Percentiles rank a stretch among this genome's conserved stretches.
Evolutionary conservation across 371 early-diverging fungal species (phyloP).

Genomic region (Synchytrium microbalum): DNA sequence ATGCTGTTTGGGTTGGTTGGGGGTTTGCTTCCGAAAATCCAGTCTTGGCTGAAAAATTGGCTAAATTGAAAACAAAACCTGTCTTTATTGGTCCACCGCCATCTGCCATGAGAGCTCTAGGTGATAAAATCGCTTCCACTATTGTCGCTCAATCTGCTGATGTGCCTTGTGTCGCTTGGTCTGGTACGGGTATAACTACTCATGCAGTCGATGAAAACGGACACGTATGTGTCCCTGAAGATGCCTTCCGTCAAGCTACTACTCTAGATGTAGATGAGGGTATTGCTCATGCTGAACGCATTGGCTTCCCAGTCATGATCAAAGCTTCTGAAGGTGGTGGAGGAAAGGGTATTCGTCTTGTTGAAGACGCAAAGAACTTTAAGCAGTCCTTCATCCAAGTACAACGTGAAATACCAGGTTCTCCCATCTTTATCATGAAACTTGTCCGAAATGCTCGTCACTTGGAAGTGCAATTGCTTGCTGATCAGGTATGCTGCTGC

Average conservation of each 20-base stretch:
- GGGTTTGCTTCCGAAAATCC: slow-evolving; percentile 99
- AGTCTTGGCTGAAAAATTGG: slow-evolving; percentile 82
- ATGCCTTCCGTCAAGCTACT: slow-evolving; percentile 65
- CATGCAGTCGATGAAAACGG: slow-evolving; percentile 48
- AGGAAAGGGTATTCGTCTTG: slow-evolving; percentile 97
- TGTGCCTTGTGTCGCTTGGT: slow-evolving; percentile 95
- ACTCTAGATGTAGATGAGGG: slow-evolving; percentile 37
- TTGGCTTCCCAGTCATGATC: slow-evolving; percentile 97
- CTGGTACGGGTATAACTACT: slow-evolving; percentile 74
- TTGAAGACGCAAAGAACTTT: slow-evolving; percentile 64
- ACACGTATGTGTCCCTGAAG: slow-evolving; percentile 68
- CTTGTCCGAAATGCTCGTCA: slow-evolving; percentile 92
- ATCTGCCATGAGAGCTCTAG: slow-evolving; percentile 96
- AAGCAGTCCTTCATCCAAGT: slow-evolving; percentile 77
- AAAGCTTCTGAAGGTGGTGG: slow-evolving; percentile 99
- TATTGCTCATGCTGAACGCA: slow-evolving; percentile 68
- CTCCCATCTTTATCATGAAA: slow-evolving; percentile 96
- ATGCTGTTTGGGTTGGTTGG: slow-evolving; percentile 81
- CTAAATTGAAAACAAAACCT: slow-evolving; percentile 65
- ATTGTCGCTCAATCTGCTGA: slow-evolving; percentile 94
- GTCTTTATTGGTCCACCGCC: slow-evolving; percentile 97
- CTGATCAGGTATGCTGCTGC: slow-evolving; percentile 63
- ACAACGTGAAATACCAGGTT: slow-evolving; percentile 89
- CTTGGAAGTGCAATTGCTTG: slow-evolving; percentile 94
- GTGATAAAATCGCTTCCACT: slow-evolving; percentile 98